Evolutionary conservation across 495 filamentous ascomycete species (phyloP).

Genomic region (Aspergillus affinis): DNA sequence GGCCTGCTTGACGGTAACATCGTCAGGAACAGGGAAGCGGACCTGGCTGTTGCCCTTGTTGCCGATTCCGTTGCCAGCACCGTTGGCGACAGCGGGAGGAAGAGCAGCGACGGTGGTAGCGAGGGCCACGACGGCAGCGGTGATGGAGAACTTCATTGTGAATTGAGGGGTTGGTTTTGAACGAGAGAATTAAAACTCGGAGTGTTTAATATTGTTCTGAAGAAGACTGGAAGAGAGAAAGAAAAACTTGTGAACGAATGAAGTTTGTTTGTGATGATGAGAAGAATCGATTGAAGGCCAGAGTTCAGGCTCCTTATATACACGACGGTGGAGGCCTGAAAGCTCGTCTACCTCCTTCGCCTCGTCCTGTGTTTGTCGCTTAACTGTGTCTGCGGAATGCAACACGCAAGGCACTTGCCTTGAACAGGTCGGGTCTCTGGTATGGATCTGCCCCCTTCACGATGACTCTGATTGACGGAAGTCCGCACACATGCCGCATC

Average conservation of each 20-base stretch:
- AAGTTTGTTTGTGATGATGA: conserved; percentile 33
- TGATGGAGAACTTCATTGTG: conserved; percentile 41
- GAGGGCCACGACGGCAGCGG: conserved; percentile 30
- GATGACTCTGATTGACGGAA: conserved; percentile 6
- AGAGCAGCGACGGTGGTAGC: conserved; percentile 32
- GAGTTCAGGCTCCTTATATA: conserved; percentile 37
- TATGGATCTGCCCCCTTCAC: conserved; percentile 30
- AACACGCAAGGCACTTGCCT: conserved; percentile 25
- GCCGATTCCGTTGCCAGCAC: conserved; percentile 8
- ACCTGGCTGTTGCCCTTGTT: conserved; percentile 34
- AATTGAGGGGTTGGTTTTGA: conserved; percentile 36
- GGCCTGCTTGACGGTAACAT: conserved; percentile 49
- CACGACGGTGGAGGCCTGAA: conserved; percentile 28
- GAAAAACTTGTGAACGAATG: conserved; percentile 22
- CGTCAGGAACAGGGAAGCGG: conserved; percentile 35
- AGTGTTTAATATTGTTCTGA: conserved; percentile 19
- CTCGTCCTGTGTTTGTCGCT: background rate
- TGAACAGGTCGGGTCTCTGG: conserved; percentile 17
- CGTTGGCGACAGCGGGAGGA: conserved; percentile 16
- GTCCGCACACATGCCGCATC: background rate
- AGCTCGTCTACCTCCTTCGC: background rate
- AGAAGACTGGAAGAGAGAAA: conserved; percentile 35
- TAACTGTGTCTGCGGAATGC: conserved; percentile 29
- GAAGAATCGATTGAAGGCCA: conserved; percentile 13
- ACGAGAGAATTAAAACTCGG: conserved; percentile 30